These are phyloP conservation scores for Aplosporella prunicola DNA, from an alignment of 2,329 filamentous ascomycete species.

Conservation along the genomic window DNA sequence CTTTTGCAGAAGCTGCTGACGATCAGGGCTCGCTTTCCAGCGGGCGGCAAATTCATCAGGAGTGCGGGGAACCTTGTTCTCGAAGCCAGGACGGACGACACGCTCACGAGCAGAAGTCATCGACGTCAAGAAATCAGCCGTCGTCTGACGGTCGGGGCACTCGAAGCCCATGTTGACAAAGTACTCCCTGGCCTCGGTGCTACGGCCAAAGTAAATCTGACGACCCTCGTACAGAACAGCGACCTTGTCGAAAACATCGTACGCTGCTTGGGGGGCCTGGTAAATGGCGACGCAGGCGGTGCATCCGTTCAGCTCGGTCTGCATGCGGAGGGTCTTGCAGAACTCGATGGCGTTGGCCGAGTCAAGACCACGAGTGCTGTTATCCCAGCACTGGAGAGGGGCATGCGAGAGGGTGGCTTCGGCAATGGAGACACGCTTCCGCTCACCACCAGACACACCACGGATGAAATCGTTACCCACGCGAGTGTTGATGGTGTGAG, in stretches of 20 bases:
- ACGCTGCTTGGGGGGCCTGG: constrained; percentile 57
- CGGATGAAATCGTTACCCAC: constrained; percentile 66
- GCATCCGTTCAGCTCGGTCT: constrained; percentile 52
- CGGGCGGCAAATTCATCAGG: constrained; percentile 32
- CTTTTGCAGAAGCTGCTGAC: constrained; percentile 27
- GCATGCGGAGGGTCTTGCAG: constrained; percentile 52
- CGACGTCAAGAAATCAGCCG: constrained; percentile 64
- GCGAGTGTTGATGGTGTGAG: constrained; percentile 58
- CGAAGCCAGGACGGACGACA: constrained; percentile 28
- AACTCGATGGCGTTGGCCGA: constrained; percentile 63
- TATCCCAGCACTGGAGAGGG: constrained; percentile 60
- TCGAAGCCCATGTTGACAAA: constrained; percentile 60
- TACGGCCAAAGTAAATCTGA: constrained; percentile 59
- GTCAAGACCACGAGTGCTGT: constrained; percentile 59
- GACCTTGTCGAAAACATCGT: constrained; percentile 60
- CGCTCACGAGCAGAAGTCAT: constrained; percentile 44
- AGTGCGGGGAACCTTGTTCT: constrained; percentile 29
- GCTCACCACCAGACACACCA: constrained; percentile 61
- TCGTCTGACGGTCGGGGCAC: constrained; percentile 57
- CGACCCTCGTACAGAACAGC: constrained; percentile 54
- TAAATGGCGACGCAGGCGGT: constrained; percentile 60
- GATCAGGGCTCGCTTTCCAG: constrained; percentile 42
- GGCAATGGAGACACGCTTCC: constrained; percentile 67
- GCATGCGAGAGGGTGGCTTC: constrained; percentile 57
- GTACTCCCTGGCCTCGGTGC: constrained; percentile 52